phyloP scores from a whole-genome alignment of 495 filamentous ascomycete species.

The Aspergillus saccharolyticus region DNA sequence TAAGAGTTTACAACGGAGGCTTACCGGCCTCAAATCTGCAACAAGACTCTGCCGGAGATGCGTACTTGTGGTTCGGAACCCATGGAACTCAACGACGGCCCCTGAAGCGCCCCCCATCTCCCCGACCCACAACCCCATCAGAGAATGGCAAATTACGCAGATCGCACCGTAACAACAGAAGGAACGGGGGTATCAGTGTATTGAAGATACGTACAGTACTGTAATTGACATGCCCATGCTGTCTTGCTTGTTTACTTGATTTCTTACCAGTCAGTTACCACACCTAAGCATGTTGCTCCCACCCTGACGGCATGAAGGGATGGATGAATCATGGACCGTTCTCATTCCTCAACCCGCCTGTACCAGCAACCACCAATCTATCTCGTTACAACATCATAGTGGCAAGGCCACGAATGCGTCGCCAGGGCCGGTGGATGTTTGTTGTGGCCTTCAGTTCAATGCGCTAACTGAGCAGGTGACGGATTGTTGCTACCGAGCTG shows the following conservation, averaged over 20 bases:
- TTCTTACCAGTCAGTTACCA: too few species aligned
- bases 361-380: not conserved
- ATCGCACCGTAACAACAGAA: not conserved
- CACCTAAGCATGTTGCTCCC: not conserved
- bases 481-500: not conserved
- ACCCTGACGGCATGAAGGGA: constrained; percentile 1
- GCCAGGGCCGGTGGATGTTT: constrained; percentile 1
- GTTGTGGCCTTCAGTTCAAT: not conserved
- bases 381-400: not conserved
- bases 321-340: not conserved
- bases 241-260: not conserved
- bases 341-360: constrained; percentile 1
- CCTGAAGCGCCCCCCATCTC: too few species aligned
- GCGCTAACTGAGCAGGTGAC: not conserved
- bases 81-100: constrained; percentile 18
- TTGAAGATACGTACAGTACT: not conserved
- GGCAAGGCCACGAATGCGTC: constrained; percentile 5
- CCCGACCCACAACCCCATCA: constrained; percentile 5
- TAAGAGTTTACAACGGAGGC: not conserved
- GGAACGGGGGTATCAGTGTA: not conserved
- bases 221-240: not conserved
- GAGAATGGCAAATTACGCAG: not conserved
- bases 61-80: constrained; percentile 12
- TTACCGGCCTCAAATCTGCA: not conserved
- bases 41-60: not conserved